phyloP scores from a whole-genome alignment of 2,329 filamentous ascomycete species.

The Penicillium sp. region DNA sequence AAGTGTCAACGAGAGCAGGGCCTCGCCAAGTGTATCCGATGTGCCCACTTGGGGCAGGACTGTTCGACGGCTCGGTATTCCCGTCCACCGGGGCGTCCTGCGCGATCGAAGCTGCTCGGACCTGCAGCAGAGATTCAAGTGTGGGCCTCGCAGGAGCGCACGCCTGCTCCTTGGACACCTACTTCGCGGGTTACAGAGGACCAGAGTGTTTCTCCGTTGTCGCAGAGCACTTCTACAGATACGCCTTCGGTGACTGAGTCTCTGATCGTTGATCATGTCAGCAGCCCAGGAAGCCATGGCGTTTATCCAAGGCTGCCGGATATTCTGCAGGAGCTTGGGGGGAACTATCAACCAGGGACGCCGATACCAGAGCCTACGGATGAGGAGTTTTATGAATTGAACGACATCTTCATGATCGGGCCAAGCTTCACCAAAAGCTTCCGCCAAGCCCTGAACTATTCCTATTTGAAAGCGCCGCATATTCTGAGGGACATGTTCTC shows the following conservation, averaged over 20 bases:
- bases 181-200: neutral
- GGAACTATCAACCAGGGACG: neutral
- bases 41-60: neutral
- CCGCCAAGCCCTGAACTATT: constrained; percentile 2
- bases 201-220: neutral
- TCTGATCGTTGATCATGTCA: neutral
- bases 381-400: constrained; percentile 1
- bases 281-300: neutral
- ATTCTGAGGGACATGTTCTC: constrained; percentile 1
- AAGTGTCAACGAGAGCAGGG: constrained; percentile 1
- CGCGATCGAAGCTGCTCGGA: constrained; percentile 1
- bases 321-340: neutral
- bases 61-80: constrained; percentile 3
- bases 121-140: constrained; percentile 2
- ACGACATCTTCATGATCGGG: constrained; percentile 7
- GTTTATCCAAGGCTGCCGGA: neutral
- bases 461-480: neutral
- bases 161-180: neutral
- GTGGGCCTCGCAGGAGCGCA: neutral
- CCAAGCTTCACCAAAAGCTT: constrained; percentile 2
- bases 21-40: neutral
- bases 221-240: constrained; percentile 1
- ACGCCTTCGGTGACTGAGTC: neutral
- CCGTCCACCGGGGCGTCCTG: constrained; percentile 3
- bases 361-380: neutral